These are phyloP conservation scores for Xylariaceae sp. DNA, from an alignment of 2,329 filamentous ascomycete species.

Conservation along the genomic window DNA sequence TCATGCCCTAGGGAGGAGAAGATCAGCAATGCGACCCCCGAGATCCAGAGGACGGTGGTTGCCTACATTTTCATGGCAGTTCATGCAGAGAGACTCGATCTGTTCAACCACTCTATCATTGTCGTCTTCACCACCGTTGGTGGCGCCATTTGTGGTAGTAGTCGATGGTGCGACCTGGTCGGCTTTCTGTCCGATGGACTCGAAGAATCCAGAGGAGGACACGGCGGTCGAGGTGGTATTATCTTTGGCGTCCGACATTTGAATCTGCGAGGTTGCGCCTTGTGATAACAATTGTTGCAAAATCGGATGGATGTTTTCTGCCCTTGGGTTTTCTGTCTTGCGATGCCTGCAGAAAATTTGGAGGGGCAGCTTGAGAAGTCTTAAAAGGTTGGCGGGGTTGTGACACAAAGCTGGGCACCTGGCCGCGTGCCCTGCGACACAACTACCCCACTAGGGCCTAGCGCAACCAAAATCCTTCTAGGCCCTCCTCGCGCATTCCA, in stretches of 20 bases:
- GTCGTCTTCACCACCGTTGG: constrained; percentile 13
- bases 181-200: constrained; percentile 57
- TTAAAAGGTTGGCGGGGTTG: constrained; percentile 32
- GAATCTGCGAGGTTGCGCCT: constrained; percentile 12
- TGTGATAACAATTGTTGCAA: neutral
- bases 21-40: constrained; percentile 1
- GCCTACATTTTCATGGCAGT: constrained; percentile 70
- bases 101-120: constrained; percentile 55
- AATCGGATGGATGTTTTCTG: neutral
- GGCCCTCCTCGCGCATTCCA: constrained; percentile 9
- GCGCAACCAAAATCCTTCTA: constrained; percentile 8
- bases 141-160: constrained; percentile 29
- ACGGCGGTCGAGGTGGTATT: constrained; percentile 31
- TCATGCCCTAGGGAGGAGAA: constrained; percentile 60
- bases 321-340: neutral
- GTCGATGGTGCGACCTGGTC: constrained; percentile 42
- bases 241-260: constrained; percentile 39
- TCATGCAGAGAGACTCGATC: constrained; percentile 80
- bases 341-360: constrained; percentile 27
- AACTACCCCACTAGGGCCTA: constrained; percentile 11
- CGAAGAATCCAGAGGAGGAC: constrained; percentile 49
- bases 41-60: neutral
- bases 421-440: neutral
- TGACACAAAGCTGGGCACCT: constrained; percentile 30
- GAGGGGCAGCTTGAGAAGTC: constrained; percentile 30